Percentiles rank a stretch among this genome's conserved stretches.
Evolutionary conservation across 1,284 basidiomycete genomes (phyloP).

Genomic region (Afroboletus lepidellus): DNA sequence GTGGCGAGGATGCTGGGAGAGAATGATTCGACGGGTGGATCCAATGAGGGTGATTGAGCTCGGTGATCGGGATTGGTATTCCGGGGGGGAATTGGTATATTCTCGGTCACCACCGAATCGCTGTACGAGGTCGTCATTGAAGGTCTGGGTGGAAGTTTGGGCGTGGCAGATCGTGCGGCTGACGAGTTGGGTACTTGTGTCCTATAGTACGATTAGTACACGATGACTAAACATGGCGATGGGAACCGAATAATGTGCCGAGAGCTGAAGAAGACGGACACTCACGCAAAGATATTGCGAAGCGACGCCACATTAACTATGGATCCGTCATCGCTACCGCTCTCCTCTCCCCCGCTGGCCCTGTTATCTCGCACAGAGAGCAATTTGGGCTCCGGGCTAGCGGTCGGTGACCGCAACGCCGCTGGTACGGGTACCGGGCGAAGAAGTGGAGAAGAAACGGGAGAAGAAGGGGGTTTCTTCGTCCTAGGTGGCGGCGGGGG

Average conservation of each 20-base stretch:
- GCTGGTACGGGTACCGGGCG: slow-evolving; percentile 43
- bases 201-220: background rate
- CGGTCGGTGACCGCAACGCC: slow-evolving; percentile 19
- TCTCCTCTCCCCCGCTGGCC: slow-evolving; percentile 18
- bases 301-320: slow-evolving; percentile 42
- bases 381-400: slow-evolving; percentile 25
- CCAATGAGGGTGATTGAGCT: slow-evolving; percentile 3
- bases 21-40: slow-evolving; percentile 4
- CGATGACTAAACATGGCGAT: background rate
- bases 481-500: slow-evolving; percentile 55
- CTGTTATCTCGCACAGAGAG: slow-evolving; percentile 22
- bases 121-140: slow-evolving; percentile 20
- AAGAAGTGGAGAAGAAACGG: slow-evolving; percentile 42
- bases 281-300: slow-evolving; percentile 54
- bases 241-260: background rate
- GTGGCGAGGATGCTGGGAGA: background rate
- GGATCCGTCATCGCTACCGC: slow-evolving; percentile 19
- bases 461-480: slow-evolving; percentile 39
- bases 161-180: slow-evolving; percentile 20
- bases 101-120: slow-evolving; percentile 16
- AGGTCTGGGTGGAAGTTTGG: slow-evolving; percentile 14
- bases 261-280: slow-evolving; percentile 12
- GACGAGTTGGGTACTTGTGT: slow-evolving; percentile 6
- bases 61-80: slow-evolving; percentile 9
- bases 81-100: slow-evolving; percentile 17